phyloP scores from a whole-genome alignment of 2,329 filamentous ascomycete genomes.

The Talaromyces sp. region DNA sequence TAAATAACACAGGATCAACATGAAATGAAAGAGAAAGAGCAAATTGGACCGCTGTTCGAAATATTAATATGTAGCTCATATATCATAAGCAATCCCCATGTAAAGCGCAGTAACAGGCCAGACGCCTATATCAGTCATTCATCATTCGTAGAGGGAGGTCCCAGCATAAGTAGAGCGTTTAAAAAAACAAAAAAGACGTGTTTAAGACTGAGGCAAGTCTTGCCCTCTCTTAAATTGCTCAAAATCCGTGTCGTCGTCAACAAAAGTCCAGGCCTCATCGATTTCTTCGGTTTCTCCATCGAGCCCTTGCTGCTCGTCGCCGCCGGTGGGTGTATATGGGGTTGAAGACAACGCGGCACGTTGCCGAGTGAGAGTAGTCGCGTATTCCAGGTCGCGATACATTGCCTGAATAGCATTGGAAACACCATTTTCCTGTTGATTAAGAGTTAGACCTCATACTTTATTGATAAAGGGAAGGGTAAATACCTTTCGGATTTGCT shows the following conservation, averaged over 20 bases:
- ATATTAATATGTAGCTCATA: background rate
- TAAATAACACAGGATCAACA: background rate
- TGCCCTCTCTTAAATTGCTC: constrained; percentile 30
- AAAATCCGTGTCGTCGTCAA: constrained; percentile 59
- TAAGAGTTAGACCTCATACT: constrained; percentile 21
- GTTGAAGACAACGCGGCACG: constrained; percentile 33
- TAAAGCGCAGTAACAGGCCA: background rate
- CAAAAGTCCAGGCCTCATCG: constrained; percentile 87
- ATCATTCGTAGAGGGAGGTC: background rate
- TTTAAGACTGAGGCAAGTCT: background rate
- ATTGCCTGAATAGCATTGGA: constrained; percentile 84
- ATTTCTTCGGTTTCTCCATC: constrained; percentile 57
- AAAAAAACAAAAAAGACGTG: background rate
- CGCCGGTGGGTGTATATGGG: constrained; percentile 28
- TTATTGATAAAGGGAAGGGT: background rate
- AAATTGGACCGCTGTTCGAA: background rate
- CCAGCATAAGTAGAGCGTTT: background rate
- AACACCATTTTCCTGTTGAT: constrained; percentile 76
- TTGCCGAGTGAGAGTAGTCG: constrained; percentile 74
- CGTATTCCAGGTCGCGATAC: constrained; percentile 93
- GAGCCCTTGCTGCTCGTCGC: constrained; percentile 26
- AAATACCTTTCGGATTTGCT: constrained; percentile 79
- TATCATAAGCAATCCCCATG: background rate
- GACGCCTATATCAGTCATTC: background rate
- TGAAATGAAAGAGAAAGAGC: background rate